Base-by-base conservation (phyloP, 2,329 filamentous ascomycete species). In the Zasmidium angulare region DNA sequence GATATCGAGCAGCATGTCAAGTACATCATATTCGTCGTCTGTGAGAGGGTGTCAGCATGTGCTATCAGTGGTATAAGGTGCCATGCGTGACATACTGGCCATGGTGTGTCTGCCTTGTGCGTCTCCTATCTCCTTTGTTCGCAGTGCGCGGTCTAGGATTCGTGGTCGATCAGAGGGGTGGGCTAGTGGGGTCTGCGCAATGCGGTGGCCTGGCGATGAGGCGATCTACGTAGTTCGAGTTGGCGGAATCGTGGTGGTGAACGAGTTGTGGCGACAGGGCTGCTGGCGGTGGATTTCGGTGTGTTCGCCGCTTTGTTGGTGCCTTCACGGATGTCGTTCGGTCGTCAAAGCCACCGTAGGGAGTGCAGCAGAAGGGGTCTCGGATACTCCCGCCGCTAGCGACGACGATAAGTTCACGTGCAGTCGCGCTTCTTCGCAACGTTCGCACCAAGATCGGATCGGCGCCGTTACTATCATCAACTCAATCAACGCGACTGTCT, bases 11-110 rank as follows among this genome's bases (percentile, higher is more conserved):
- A 17, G 9, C 36, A 43, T 43, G 36, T 43, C 7, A 43, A 10
- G 36, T 43, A 43, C 36, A 43, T 43, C 36, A 43, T 43, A 43
- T 43, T 43, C 36, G 36, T 43, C 36, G 48, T 50, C 48, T 26
- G 58, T 56, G 51, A 22, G 53, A 53, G 36, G n/a, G 36, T 7
- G 36, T 43, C 36, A 43, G 36, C 36, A 29, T 29, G 26, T 29
- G 26, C 14, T 19, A 12, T 50, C 49, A 12, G 19, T 21, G n/a
- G 19, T 22, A 24, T 58, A 61, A 55, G 68, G 24, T 23, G 48
- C 21, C 3, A 24, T 24, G 23, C n/a, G 4, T 19, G 36, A 43
- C 36, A 19, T 43, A 43, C 36, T 43, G 4, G 36, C 36, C 36
- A 43, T 43, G 36, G 36, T 17, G 36, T 43, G 12, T 14, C 36